Conservation (phyloP, 345 rosid genomes). For the Boechera retrofracta region DNA sequence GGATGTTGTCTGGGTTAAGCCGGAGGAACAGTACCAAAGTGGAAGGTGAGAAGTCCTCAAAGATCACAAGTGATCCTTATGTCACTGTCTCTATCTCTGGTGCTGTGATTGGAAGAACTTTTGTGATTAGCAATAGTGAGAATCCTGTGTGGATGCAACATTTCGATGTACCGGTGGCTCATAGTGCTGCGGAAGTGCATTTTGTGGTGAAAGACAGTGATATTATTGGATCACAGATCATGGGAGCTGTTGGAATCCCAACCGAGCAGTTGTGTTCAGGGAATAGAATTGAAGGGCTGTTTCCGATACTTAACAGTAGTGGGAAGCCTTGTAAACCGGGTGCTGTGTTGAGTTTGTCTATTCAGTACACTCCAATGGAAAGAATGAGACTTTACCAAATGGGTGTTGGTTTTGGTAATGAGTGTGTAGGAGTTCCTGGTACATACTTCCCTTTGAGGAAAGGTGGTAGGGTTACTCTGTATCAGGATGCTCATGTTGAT, state of each 20-base stretch:
- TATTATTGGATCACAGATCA: constrained; percentile 79
- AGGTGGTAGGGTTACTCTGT: constrained; percentile 81
- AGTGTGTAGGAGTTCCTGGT: constrained; percentile 69
- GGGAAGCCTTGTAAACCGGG: constrained; percentile 78
- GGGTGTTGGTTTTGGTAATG: constrained; percentile 66
- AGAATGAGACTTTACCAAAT: constrained; percentile 54
- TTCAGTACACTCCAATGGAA: constrained; percentile 69
- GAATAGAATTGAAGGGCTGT: constrained; percentile 65
- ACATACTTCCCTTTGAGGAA: constrained; percentile 87
- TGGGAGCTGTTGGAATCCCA: constrained; percentile 82
- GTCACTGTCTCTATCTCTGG: constrained; percentile 69
- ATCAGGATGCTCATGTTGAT: constrained; percentile 92
- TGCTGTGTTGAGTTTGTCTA: constrained; percentile 70
- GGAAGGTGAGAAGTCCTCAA: constrained; percentile 56
- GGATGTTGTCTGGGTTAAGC: constrained; percentile 55
- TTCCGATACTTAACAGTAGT: constrained; percentile 60
- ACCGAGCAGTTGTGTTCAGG: constrained; percentile 60
- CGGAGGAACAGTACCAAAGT: constrained; percentile 57
- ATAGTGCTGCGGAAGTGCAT: constrained; percentile 72
- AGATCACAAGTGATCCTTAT: constrained; percentile 90
- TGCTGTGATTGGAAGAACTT: constrained; percentile 87
- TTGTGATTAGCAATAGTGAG: constrained; percentile 73
- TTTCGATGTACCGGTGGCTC: constrained; percentile 81
- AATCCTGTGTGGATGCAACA: constrained; percentile 92
- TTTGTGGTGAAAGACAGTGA: constrained; percentile 85